phyloP scores from a whole-genome alignment of 148 eudicot genomes.

The Silene uniflora region DNA sequence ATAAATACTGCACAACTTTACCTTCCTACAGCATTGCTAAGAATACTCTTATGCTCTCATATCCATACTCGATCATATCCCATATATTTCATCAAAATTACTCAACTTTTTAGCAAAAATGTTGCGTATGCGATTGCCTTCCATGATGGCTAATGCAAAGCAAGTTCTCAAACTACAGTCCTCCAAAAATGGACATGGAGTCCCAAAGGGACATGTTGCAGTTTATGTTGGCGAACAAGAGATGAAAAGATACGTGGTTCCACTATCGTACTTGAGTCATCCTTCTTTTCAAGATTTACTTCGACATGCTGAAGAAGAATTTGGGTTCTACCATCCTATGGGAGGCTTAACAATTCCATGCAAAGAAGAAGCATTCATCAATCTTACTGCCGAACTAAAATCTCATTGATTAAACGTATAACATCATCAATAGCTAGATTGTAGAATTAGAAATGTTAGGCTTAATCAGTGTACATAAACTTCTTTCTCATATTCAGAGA shows the following conservation, averaged over 20 bases:
- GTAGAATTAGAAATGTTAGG: not conserved
- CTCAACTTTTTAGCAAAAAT: not conserved
- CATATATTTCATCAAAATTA: not conserved
- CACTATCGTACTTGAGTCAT: constrained; percentile 48
- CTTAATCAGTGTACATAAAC: constrained; percentile 2
- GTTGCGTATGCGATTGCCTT: constrained; percentile 14
- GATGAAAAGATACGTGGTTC: constrained; percentile 49
- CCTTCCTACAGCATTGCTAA: constrained; percentile 6
- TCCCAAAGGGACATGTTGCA: constrained; percentile 54
- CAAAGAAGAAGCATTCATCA: constrained; percentile 40
- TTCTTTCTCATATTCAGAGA: not conserved
- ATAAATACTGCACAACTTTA: constrained; percentile 17
- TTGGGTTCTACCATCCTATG: constrained; percentile 45
- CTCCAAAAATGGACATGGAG: constrained; percentile 20
- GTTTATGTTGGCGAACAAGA: constrained; percentile 50
- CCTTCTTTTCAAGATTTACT: constrained; percentile 51
- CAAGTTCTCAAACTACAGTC: constrained; percentile 11
- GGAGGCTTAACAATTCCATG: constrained; percentile 64
- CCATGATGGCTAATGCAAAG: constrained; percentile 26
- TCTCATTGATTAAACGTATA: not conserved
- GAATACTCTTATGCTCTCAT: constrained; percentile 4
- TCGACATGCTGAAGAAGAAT: constrained; percentile 48
- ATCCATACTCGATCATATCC: too few species aligned
- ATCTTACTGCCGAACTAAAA: constrained; percentile 24
- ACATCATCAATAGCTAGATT: not conserved